Conservation (phyloP, 371 early-diverging fungal genomes). For the Circinella umbellata region DNA sequence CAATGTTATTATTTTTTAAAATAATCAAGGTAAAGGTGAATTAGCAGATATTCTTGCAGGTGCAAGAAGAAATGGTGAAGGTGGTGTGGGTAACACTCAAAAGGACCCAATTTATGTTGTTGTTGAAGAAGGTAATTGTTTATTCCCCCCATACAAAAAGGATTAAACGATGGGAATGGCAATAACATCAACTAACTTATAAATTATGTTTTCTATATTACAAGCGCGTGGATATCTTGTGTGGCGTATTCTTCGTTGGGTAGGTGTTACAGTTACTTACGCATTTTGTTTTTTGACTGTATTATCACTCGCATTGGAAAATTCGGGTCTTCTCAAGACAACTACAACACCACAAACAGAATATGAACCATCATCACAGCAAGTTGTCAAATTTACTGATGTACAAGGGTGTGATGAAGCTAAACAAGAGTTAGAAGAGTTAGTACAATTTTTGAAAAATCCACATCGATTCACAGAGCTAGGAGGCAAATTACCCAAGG, state of each 20-base stretch:
- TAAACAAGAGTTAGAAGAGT: slow-evolving; percentile 93
- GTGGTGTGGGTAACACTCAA: slow-evolving; percentile 15
- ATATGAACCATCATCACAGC: slow-evolving; percentile 71
- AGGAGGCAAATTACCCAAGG: slow-evolving; percentile 96
- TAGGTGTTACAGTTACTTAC: slow-evolving; percentile 76
- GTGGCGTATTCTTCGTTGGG: slow-evolving; percentile 76
- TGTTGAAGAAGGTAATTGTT: slow-evolving; percentile 54
- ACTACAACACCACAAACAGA: slow-evolving; percentile 62
- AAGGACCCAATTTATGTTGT: slow-evolving; percentile 65
- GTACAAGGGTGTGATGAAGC: slow-evolving; percentile 99
- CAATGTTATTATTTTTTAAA: not conserved
- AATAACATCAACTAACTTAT: not conserved
- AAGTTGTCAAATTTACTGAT: slow-evolving; percentile 84
- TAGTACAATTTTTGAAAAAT: slow-evolving; percentile 93
- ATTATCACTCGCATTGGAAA: slow-evolving; percentile 75
- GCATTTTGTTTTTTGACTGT: slow-evolving; percentile 81
- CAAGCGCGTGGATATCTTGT: slow-evolving; percentile 51
- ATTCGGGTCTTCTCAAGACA: slow-evolving; percentile 75
- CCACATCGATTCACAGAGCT: slow-evolving; percentile 90
- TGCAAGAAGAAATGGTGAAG: slow-evolving; percentile 13
- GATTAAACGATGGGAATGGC: too few relatives aligned
- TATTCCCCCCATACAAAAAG: too few relatives aligned
- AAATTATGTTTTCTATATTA: not conserved
- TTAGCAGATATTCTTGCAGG: slow-evolving; percentile 14
- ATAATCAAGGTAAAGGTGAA: slow-evolving; percentile 14